These are phyloP conservation scores for Cladosporium sp. DNA, from an alignment of 2,329 filamentous ascomycete species.

Conservation along the genomic window DNA sequence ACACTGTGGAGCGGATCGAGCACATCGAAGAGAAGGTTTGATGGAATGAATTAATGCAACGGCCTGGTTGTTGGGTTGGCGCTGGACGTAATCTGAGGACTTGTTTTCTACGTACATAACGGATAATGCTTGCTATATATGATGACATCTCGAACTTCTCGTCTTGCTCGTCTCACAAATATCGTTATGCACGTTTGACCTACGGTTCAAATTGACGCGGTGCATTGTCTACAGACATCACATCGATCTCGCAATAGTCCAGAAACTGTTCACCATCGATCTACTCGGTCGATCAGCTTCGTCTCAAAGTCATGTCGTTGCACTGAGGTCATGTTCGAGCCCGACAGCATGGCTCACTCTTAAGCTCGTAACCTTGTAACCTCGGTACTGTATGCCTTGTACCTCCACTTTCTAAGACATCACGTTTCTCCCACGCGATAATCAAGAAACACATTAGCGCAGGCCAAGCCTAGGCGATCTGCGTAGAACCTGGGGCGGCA, in stretches of 20 bases:
- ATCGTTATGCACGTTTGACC: background rate
- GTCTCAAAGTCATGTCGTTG: background rate
- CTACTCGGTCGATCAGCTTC: background rate
- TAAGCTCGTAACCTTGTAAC: background rate
- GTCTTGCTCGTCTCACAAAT: background rate
- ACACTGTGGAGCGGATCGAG: conserved; percentile 5
- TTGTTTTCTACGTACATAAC: conserved; percentile 5
- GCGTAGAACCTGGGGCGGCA: background rate
- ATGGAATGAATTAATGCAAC: background rate
- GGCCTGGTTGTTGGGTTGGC: background rate
- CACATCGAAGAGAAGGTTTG: conserved; percentile 13
- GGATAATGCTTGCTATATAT: background rate
- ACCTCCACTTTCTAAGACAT: conserved; percentile 4
- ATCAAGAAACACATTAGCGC: conserved; percentile 6
- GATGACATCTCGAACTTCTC: background rate
- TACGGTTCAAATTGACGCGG: background rate
- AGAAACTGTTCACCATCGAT: background rate
- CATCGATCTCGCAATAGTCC: background rate
- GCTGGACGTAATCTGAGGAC: background rate
- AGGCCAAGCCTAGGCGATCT: conserved; percentile 9
- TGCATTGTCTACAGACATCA: background rate
- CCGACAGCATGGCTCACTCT: background rate
- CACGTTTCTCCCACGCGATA: conserved; percentile 6
- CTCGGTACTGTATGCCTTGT: conserved; percentile 1
- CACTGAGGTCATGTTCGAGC: background rate